These are phyloP conservation scores for Teratosphaeriaceae sp. DNA, from an alignment of 2,329 filamentous ascomycete species.

Conservation along the genomic window DNA sequence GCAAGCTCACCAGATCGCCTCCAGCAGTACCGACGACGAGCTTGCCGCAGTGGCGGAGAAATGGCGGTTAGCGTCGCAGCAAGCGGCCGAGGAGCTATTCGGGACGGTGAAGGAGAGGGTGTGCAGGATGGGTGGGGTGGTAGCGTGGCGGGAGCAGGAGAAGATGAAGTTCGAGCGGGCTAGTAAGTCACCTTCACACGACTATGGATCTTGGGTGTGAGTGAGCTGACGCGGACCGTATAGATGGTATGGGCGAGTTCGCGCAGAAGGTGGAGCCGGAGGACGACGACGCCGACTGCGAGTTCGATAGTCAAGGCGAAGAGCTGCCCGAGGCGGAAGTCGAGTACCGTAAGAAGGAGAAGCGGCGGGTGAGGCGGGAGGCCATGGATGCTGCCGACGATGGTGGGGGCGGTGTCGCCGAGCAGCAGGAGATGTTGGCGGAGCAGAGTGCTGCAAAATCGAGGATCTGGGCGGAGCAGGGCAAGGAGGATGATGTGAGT, in stretches of 20 bases:
- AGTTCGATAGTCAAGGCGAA: constrained; percentile 28
- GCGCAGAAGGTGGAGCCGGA: constrained; percentile 27
- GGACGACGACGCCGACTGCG: constrained; percentile 31
- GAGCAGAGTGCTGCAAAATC: constrained; percentile 30
- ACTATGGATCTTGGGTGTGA: too few species aligned
- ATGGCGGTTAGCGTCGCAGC: constrained; percentile 55
- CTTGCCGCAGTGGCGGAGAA: constrained; percentile 50
- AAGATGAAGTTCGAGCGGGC: constrained; percentile 25
- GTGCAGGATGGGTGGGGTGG: constrained; percentile 56
- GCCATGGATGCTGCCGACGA: constrained; percentile 33
- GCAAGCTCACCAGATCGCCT: constrained; percentile 49
- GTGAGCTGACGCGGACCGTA: too few species aligned
- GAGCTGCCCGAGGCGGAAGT: constrained; percentile 32
- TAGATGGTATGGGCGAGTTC: constrained; percentile 22
- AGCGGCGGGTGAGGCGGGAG: constrained; percentile 44
- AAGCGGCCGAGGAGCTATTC: constrained; percentile 64
- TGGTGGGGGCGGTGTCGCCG: constrained; percentile 24
- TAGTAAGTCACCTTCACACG: too few species aligned
- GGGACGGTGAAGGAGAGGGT: constrained; percentile 53
- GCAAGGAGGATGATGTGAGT: constrained; percentile 37
- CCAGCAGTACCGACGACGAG: constrained; percentile 44
- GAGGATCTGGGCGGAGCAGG: constrained; percentile 24
- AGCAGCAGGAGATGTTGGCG: constrained; percentile 34
- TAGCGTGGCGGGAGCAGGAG: constrained; percentile 41
- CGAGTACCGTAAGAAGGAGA: constrained; percentile 41